Conservation (phyloP, 768 basidiomycete species). For the Phallus indusiatus region DNA sequence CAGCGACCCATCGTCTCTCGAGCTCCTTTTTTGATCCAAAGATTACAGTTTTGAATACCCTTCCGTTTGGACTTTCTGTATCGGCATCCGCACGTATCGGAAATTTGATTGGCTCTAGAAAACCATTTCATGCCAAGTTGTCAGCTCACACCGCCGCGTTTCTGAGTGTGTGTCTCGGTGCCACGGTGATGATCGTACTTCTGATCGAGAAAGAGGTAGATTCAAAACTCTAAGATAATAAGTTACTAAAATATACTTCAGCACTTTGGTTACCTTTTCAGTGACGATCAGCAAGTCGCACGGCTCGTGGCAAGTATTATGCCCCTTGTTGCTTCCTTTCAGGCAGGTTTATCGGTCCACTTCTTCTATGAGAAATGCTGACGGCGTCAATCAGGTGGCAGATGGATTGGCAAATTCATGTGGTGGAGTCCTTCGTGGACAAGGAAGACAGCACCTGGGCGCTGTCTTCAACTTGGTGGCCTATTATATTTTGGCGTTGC, state of each 20-base stretch:
- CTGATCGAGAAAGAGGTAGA: slow-evolving; percentile 48
- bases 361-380: background rate
- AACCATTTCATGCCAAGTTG: slow-evolving; percentile 40
- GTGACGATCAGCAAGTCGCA: slow-evolving; percentile 49
- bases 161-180: slow-evolving; percentile 50
- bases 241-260: slow-evolving; percentile 16
- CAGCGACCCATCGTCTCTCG: background rate
- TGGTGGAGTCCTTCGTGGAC: slow-evolving; percentile 39
- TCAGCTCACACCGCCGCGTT: slow-evolving; percentile 57
- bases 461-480: slow-evolving; percentile 66
- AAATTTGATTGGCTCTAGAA: slow-evolving; percentile 56
- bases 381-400: slow-evolving; percentile 27
- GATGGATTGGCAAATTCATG: slow-evolving; percentile 46
- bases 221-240: background rate
- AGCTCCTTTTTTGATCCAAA: background rate
- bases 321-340: slow-evolving; percentile 47
- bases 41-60: slow-evolving; percentile 50
- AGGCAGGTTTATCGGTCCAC: slow-evolving; percentile 21
- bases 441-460: slow-evolving; percentile 60
- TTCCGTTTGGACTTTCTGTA: slow-evolving; percentile 58
- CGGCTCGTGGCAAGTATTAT: slow-evolving; percentile 39
- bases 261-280: slow-evolving; percentile 63
- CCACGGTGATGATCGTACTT: slow-evolving; percentile 48
- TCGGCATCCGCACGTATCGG: slow-evolving; percentile 69
- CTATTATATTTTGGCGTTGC: slow-evolving; percentile 46